Evolutionary conservation across 2,329 filamentous ascomycete species (phyloP).

Genomic region (Colletotrichum spinosum): DNA sequence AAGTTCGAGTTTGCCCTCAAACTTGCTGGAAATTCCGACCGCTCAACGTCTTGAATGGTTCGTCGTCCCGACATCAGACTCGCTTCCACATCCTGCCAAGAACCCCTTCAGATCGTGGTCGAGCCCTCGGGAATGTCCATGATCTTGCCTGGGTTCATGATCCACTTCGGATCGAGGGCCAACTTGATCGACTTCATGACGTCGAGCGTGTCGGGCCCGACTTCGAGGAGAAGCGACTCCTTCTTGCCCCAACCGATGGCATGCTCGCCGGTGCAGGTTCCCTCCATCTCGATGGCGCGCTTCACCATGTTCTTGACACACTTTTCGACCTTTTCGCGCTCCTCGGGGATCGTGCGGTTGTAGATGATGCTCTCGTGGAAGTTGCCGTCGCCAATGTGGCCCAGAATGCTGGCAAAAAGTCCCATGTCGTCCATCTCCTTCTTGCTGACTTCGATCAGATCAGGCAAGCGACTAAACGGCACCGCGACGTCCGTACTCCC

Average conservation of each 20-base stretch:
- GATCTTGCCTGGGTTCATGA: conserved; percentile 94
- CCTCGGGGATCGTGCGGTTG: conserved; percentile 74
- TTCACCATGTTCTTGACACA: conserved; percentile 92
- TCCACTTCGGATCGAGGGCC: conserved; percentile 86
- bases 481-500: conserved; percentile 89
- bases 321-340: conserved; percentile 80
- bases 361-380: conserved; percentile 96
- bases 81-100: no score
- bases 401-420: conserved; percentile 87
- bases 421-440: conserved; percentile 89
- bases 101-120: conserved; percentile 36
- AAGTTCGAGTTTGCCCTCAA: no score
- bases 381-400: conserved; percentile 93
- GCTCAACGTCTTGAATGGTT: no score
- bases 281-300: conserved; percentile 92
- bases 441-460: conserved; percentile 86
- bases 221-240: conserved; percentile 79
- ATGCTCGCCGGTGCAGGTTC: conserved; percentile 91
- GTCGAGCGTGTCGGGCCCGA: conserved; percentile 82
- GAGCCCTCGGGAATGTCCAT: conserved; percentile 71
- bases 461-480: conserved; percentile 78
- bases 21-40: no score
- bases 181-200: conserved; percentile 88
- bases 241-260: conserved; percentile 90
- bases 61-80: not conserved